Percentiles rank a stretch among this genome's conserved stretches.
Conservation (phyloP, 352 stramenopile species). For the Blastocystis sp. region DNA sequence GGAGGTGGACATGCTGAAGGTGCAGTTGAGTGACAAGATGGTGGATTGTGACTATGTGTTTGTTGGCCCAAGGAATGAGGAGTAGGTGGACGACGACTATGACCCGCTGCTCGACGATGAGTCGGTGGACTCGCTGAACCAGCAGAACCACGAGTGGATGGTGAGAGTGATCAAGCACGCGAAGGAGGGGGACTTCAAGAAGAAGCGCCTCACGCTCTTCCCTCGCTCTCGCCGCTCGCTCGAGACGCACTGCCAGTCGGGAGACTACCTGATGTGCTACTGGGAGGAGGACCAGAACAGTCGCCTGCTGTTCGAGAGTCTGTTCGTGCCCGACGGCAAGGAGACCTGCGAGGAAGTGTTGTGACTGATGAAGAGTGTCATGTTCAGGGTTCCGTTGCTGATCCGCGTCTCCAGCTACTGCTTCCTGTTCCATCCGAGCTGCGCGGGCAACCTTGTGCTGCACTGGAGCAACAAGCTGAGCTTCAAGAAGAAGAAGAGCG, state of each 20-base stretch:
- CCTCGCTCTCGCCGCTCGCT: conserved; percentile 28
- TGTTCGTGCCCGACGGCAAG: not conserved
- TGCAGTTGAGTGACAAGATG: not conserved
- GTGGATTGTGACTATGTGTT: not conserved
- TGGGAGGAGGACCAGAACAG: conserved; percentile 33
- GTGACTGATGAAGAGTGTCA: not conserved
- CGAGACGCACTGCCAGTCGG: conserved; percentile 22
- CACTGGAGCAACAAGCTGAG: conserved; percentile 59
- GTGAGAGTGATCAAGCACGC: not conserved
- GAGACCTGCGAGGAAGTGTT: conserved; percentile 7
- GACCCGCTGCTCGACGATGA: conserved; percentile 51
- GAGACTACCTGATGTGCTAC: conserved; percentile 34
- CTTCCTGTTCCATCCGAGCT: conserved; percentile 24
- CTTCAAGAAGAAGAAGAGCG: conserved; percentile 28
- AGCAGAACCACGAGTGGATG: conserved; percentile 44
- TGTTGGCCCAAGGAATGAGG: not conserved
- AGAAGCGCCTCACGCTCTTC: conserved; percentile 44
- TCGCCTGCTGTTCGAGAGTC: conserved; percentile 19
- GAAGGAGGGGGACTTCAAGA: conserved; percentile 24
- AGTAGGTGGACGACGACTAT: conserved; percentile 33
- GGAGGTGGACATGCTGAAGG: not conserved
- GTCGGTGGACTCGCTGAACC: not conserved
- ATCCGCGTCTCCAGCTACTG: conserved; percentile 28
- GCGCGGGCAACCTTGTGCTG: not conserved
- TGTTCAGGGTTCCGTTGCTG: not conserved